Base-by-base conservation (phyloP, 1,284 basidiomycete species). In the Termitomyces sp. region DNA sequence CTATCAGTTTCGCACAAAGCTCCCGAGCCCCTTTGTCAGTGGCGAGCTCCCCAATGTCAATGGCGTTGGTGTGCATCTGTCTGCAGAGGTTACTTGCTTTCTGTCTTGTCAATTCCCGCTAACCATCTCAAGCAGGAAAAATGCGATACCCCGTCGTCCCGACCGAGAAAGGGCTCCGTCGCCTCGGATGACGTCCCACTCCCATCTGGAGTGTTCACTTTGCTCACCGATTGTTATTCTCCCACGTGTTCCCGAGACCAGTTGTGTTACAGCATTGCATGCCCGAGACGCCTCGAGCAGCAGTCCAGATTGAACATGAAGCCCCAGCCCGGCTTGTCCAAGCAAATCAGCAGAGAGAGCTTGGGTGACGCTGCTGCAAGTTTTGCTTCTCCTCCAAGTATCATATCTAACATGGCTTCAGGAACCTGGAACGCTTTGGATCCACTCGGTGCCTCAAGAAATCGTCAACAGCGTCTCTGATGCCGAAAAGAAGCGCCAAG, bases 141-240 rank as follows among this genome's bases (percentile, higher is more conserved):
- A 55, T 68, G 62, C 50, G 73, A 73, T 46, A 71, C 71, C 30
- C 8, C 30, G 8, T 68, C 72, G 21, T 70, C 73, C 64, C 69
- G 73, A 58, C 65, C 70, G 41, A 67, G 80, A 56, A 70, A 76
- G 53, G 78, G 75, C 50, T 76, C 78, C 12, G 56, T 68, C 8
- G 73, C 76, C 8, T 67, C 73, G 5, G 86, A 90, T 57, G 86
- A 86, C 60, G 75, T 80, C n/a, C 83, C 88, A 19, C 73, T 98
- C 54, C 97, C 97, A 0, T 88, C 90, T 0, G 97, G 97, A 43
- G 95, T 99, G 15, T 99, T 99, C 70, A 99, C 96, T 1, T 81
- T 98, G 34, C 78, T 99, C 56, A 97, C 95, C 1, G 94, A 97
- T 68, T 99, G 97, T 71, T 99, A 99, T 75, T 97, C 94, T 42